Evolutionary conservation across 345 rosid species (phyloP), one percentile per base, ranked within the genome.

Genomic region (Melaleuca alternifolia): DNA sequence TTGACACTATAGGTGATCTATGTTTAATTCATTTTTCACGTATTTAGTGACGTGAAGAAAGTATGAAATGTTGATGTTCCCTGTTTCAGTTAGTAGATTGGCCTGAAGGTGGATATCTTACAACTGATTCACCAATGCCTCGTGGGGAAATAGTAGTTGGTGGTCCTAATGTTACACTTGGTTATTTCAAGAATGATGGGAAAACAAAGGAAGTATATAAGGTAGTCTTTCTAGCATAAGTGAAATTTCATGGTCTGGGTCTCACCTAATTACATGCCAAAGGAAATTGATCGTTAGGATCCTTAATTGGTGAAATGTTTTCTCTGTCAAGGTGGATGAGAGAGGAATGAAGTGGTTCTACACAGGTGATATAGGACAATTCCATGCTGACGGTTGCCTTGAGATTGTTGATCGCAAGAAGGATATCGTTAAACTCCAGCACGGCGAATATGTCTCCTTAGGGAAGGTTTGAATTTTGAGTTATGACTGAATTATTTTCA

Each of bases 291-390:
- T 30, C 57, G 76, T 61, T 62, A 26, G 10, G 15, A 54, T 50
- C 23, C 33, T 82, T 54, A 59, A 33, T 82, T 61, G 51, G 30
- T 62, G 13, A 28, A 62, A 82, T 88, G 71, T 52, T 6, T 51
- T 84, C 50, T 30, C 54, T n/a, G 46, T 71, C 86, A 91, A 98
- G 99, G 98, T 94, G 86, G 99, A 98, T 88, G 96, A 93, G 92
- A 95, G 91, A 91, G 98, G 98, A 87, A 95, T 94, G 97, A 93
- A 92, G 90, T 98, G 99, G 99, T 98, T 98, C 95, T 98, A 95
- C 88, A 94, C 99, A 7, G 99, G 99, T 54, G 99, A 98, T 88
- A 91, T 98, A 33, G 99, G 99, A 88, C 94, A 89, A 89, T 91
- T 98, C 89, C 99, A 98, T 61, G 82, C 95, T 26, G 99, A 98